These are phyloP conservation scores for Chaetoceros tenuissimus DNA, from an alignment of 108 stramenopile genomes.

Conservation along the genomic window DNA sequence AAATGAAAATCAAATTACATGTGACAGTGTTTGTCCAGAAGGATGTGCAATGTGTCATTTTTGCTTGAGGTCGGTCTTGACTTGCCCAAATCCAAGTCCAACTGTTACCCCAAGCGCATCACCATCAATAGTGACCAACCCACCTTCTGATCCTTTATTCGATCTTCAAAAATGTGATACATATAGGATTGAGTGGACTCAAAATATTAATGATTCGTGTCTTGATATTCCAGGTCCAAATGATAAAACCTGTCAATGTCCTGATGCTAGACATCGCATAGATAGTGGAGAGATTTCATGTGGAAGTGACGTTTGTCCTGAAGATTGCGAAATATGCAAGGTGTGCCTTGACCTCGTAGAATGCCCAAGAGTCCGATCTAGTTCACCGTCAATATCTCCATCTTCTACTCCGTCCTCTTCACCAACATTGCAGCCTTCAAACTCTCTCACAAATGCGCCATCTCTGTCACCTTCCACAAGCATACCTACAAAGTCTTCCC, in stretches of 20 bases:
- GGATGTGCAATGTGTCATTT: neutral
- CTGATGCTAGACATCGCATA: neutral
- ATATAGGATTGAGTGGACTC: neutral
- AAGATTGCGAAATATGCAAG: neutral
- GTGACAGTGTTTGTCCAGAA: neutral
- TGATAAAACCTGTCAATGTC: neutral
- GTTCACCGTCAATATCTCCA: neutral
- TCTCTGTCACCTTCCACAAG: neutral
- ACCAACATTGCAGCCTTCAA: no score
- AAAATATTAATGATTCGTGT: neutral
- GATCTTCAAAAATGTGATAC: neutral
- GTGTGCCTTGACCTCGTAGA: neutral
- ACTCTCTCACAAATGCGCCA: no score
- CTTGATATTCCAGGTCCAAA: neutral
- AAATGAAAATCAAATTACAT: neutral
- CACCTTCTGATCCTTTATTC: no score
- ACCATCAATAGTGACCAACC: no score
- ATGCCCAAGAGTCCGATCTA: neutral
- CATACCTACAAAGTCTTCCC: neutral
- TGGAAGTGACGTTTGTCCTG: neutral
- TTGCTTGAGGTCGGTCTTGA: no score
- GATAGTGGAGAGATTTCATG: neutral
- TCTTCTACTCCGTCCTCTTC: conserved; percentile 1
- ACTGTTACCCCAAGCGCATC: no score
- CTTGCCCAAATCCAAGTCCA: no score